Evolutionary conservation across 176 grass and related monocot species (phyloP), one percentile per base, ranked within the genome.

Genomic region (Zizania latifolia): DNA sequence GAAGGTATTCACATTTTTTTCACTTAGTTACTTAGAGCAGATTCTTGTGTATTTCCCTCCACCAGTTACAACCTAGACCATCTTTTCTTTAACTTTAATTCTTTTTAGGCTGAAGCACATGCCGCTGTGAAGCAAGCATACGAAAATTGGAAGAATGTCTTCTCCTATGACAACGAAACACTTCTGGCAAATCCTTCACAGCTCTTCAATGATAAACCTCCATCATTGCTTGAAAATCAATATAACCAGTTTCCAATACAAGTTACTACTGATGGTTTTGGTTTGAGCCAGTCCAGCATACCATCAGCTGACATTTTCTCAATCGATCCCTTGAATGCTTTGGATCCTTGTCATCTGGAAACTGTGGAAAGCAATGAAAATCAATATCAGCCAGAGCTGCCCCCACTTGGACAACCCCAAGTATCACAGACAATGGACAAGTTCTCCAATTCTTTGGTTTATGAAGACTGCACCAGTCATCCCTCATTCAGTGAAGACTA

Each of bases 61-160:
- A 58, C 34, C 33, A 2, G 8, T 55, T 74, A 14, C 23, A 59
- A 62, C 12, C 29, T 66, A 11, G 38, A 56, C 46, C 19, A 29
- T 65, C 6, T 68, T 21, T 56, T 69, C 62, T 64, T 81, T 76
- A 56, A 41, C 3, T 11, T 44, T 79, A 67, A 8, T 19, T 66
- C 19, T 30, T 84, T 90, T 21, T 81, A 98, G 95, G 82, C 75
- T 10, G 79, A 92, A 77, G 95, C 95, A 64, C 63, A 30, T 72
- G 79, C 29, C 8, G 48, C 51, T 68, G 89, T 85, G 65, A 93
- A 92, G 79, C 78, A 81, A 73, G 91, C 95, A 13, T 94, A 84
- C 83, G 80, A 90, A 58, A 73, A 86, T 77, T 92, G 95, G 95
- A 75, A 78, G 41, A 73, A 88, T 69, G 86, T 98, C 3, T 61